phyloP scores from a whole-genome alignment of 108 stramenopile genomes.

The Asterionellopsis glacialis region DNA sequence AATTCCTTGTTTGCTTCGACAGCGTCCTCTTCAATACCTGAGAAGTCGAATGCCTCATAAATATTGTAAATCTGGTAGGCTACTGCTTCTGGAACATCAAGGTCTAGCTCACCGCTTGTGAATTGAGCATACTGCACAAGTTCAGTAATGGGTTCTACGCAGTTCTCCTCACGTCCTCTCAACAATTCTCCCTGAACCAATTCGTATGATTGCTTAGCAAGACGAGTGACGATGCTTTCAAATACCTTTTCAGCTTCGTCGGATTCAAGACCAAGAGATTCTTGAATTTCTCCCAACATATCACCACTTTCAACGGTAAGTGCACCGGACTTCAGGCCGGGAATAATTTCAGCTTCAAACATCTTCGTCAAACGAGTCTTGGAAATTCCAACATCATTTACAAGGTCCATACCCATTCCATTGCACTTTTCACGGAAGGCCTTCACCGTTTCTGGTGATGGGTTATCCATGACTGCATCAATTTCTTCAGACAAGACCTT shows the following conservation, averaged over 20 bases:
- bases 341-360: conserved; percentile 74
- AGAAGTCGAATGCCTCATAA: conserved; percentile 71
- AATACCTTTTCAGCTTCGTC: conserved; percentile 77
- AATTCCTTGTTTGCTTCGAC: conserved; percentile 55
- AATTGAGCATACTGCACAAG: conserved; percentile 72
- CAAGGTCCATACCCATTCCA: conserved; percentile 77
- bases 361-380: conserved; percentile 52
- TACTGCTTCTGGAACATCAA: conserved; percentile 54
- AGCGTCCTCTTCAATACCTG: conserved; percentile 40
- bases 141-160: conserved; percentile 60
- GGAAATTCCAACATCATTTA: conserved; percentile 69
- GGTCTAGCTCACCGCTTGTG: conserved; percentile 65
- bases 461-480: conserved; percentile 45
- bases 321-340: conserved; percentile 69
- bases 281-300: conserved; percentile 69
- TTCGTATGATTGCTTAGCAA: conserved; percentile 43
- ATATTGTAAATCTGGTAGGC: conserved; percentile 62
- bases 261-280: conserved; percentile 66
- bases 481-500: conserved; percentile 84
- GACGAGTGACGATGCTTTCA: conserved; percentile 39
- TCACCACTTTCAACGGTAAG: conserved; percentile 72
- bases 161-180: conserved; percentile 66
- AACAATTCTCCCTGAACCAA: conserved; percentile 51
- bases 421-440: conserved; percentile 89
- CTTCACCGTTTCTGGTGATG: conserved; percentile 56